These are phyloP conservation scores for Paraconiothyrium sp. DNA, from an alignment of 2,329 filamentous ascomycete species.

Conservation along the genomic window DNA sequence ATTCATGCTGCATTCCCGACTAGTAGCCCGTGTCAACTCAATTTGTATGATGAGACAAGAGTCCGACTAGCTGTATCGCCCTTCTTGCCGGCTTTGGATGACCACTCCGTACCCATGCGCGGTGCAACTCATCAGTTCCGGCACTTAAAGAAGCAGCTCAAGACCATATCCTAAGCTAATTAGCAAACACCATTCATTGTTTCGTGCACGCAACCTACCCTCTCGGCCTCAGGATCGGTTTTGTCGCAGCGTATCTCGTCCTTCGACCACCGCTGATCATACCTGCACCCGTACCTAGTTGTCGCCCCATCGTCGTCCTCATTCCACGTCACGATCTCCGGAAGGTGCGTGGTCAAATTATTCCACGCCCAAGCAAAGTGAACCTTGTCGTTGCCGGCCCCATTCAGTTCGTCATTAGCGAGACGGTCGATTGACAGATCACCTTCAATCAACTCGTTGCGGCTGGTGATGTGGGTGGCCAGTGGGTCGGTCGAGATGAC, in stretches of 20 bases:
- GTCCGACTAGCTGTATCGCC: too few species aligned
- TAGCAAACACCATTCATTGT: not conserved
- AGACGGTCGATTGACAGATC: not conserved
- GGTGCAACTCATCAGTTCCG: not conserved
- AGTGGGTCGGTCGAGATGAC: not conserved
- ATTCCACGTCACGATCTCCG: not conserved
- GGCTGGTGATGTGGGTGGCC: not conserved
- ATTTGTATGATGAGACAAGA: too few species aligned
- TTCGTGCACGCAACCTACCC: not conserved
- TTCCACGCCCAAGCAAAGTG: constrained; percentile 1
- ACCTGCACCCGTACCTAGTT: constrained; percentile 3
- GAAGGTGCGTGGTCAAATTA: not conserved
- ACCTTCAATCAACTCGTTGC: constrained; percentile 1
- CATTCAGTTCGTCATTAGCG: too few species aligned
- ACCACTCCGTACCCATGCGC: too few species aligned
- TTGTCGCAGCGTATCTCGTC: not conserved
- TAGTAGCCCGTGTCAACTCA: too few species aligned
- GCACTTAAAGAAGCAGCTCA: constrained; percentile 12
- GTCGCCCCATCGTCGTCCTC: not conserved
- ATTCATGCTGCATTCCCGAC: too few species aligned
- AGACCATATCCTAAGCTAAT: not conserved
- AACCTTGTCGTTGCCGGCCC: not conserved
- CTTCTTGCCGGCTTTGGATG: too few species aligned
- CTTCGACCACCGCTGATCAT: constrained; percentile 5
- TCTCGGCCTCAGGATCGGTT: not conserved